Base-by-base conservation (phyloP, 106 monocot species). In the Dendrobium huoshanense region DNA sequence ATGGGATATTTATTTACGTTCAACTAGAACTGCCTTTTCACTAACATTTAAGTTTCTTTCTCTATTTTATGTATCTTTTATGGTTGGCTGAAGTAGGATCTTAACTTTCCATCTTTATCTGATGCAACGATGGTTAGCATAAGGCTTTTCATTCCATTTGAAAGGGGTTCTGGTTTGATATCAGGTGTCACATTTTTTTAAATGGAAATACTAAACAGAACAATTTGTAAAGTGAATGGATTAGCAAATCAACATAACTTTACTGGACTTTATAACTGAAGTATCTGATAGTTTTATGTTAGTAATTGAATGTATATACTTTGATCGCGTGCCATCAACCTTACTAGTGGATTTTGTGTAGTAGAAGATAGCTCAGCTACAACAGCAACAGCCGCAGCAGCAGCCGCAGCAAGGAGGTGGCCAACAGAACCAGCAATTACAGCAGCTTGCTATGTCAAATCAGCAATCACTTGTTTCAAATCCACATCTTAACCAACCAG, bases 341-440 rank as follows among this genome's bases (percentile, higher is more conserved):
- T 44, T 74, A 43, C 44, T 74, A 70, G 16, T 37, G 19, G 20
- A 20, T 74, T 74, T 74, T 74, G n/a, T 74, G 43, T 74, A 74
- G 74, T 74, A 74, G 74, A 74, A 74, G 74, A 74, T 74, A 74
- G 74, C 74, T 43, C 74, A 74, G 74, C 19, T 74, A 44, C 74
- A 74, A 74, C 74, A 72, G 72, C 72, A 37, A 1, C 37, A 37
- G 72, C 72, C 3, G 37, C 37, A 37, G 37, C 37, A 74, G 13
- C 74, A 74, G 70, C 74, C 44, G 70, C 70, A 70, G 37, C 70
- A 70, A 37, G 37, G 70, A 37, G 70, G 70, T 9, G 70, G 33
- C 70, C 70, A 70, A 70, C 70, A 70, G 70, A 29, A 70, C 70
- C 70, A 70, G 33, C 70, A 70, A 37, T 37, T 70, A 44, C 74